phyloP scores from a whole-genome alignment of 371 early-diverging fungal genomes.

The Saksenaea oblongispora region DNA sequence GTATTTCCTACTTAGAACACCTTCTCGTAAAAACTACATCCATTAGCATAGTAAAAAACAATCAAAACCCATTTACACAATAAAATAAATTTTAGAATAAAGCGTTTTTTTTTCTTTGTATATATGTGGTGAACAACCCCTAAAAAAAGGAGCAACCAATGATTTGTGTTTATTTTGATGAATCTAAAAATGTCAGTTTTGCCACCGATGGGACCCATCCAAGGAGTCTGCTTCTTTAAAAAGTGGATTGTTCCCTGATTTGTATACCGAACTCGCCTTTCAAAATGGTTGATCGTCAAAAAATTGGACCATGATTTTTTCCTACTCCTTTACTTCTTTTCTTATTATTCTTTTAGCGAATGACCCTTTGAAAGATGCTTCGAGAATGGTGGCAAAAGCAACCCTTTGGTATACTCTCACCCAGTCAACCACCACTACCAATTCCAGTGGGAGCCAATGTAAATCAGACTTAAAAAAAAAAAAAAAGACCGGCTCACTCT shows the following conservation, averaged over 20 bases:
- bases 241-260: slow-evolving; percentile 1
- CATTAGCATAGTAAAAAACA: slow-evolving; percentile 1
- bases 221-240: neutral
- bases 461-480: neutral
- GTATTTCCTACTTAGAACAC: neutral
- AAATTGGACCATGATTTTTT: neutral
- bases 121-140: neutral
- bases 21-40: neutral
- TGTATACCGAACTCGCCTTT: neutral
- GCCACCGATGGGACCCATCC: neutral
- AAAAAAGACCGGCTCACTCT: neutral
- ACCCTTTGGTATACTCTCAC: neutral
- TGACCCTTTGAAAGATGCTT: neutral
- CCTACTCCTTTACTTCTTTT: neutral
- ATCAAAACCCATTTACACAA: neutral
- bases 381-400: neutral
- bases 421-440: neutral
- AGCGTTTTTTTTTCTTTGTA: neutral
- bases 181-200: neutral
- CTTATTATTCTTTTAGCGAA: neutral
- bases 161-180: neutral
- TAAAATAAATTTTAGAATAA: neutral
- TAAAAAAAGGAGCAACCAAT: neutral
- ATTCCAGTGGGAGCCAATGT: neutral
- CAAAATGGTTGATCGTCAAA: neutral